Conservation (phyloP, 1,284 basidiomycete genomes). For the Melanopsichium pennsylvanicum region DNA sequence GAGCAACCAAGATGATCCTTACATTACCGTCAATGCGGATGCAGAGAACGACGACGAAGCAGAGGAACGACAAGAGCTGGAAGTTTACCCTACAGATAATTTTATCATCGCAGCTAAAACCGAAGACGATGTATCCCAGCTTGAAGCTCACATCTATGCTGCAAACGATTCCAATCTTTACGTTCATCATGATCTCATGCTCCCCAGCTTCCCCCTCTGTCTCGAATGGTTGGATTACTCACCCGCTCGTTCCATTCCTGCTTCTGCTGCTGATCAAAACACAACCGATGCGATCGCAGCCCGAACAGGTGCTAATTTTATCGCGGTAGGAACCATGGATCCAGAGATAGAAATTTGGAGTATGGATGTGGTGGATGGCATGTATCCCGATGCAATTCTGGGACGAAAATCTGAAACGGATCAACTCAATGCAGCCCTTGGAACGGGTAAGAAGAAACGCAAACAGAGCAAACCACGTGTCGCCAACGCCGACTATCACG, state of each 20-base stretch:
- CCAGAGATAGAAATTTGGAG: conserved; percentile 99
- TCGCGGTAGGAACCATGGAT: conserved; percentile 96
- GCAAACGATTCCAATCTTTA: conserved; percentile 75
- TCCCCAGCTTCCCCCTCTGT: conserved; percentile 96
- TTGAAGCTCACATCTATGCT: conserved; percentile 72
- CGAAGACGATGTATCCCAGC: conserved; percentile 93
- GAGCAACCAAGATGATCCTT: conserved; percentile 93
- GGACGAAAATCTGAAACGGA: conserved; percentile 74
- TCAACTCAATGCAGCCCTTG: conserved; percentile 48
- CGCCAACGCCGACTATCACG: conserved; percentile 78
- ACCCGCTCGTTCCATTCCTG: conserved; percentile 69
- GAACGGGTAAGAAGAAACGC: conserved; percentile 71
- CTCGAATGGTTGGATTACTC: conserved; percentile 98
- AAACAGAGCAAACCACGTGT: conserved; percentile 81
- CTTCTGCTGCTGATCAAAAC: too few species aligned
- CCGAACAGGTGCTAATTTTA: conserved; percentile 86
- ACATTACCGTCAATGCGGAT: conserved; percentile 88
- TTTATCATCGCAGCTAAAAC: conserved; percentile 92
- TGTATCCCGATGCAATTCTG: conserved; percentile 91
- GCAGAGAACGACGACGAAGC: conserved; percentile 73
- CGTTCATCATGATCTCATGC: conserved; percentile 96
- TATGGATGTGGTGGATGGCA: conserved; percentile 88
- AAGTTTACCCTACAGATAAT: conserved; percentile 89
- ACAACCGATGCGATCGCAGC: too few species aligned
- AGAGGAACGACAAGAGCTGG: conserved; percentile 88